phyloP scores from a whole-genome alignment of 352 stramenopile genomes.

The Phytophthora sansomeana region DNA sequence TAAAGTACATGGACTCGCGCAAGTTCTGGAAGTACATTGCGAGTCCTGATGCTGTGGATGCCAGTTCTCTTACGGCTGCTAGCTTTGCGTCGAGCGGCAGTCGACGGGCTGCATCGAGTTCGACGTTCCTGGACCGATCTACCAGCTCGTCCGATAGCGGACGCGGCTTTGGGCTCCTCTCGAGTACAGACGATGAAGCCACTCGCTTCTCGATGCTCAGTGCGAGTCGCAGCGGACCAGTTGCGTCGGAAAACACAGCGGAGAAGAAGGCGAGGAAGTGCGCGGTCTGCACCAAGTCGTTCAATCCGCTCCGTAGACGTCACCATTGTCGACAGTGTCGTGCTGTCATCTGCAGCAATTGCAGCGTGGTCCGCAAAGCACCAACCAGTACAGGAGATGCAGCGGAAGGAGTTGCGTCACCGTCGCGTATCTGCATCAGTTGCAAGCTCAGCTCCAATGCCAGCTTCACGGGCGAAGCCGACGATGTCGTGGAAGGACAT shows the following conservation, averaged over 20 bases:
- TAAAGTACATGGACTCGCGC: slow-evolving; percentile 83
- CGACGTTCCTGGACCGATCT: slow-evolving; percentile 20
- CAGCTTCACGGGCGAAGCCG: slow-evolving; percentile 37
- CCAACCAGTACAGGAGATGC: slow-evolving; percentile 35
- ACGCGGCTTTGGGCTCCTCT: slow-evolving; percentile 17
- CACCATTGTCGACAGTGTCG: slow-evolving; percentile 78
- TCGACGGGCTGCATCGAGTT: slow-evolving; percentile 30
- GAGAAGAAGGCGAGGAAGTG: slow-evolving; percentile 80
- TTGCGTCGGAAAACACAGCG: slow-evolving; percentile 1
- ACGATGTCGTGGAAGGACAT: slow-evolving; percentile 69
- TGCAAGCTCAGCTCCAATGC: slow-evolving; percentile 79
- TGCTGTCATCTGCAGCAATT: slow-evolving; percentile 72
- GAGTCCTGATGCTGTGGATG: slow-evolving; percentile 23
- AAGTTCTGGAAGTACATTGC: slow-evolving; percentile 87
- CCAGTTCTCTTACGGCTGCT: slow-evolving; percentile 33
- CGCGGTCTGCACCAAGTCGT: slow-evolving; percentile 81
- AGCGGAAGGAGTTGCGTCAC: slow-evolving; percentile 7
- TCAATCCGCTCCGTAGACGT: slow-evolving; percentile 79
- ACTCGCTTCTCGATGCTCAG: slow-evolving; percentile 34
- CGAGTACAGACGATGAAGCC: slow-evolving; percentile 16
- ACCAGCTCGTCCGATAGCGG: slow-evolving; percentile 35
- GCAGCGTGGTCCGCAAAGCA: slow-evolving; percentile 58
- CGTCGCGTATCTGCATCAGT: slow-evolving; percentile 71
- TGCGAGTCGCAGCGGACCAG: slow-evolving; percentile 15
- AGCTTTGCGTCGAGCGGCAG: slow-evolving; percentile 34